Conservation (phyloP, 805 yeast genomes). For the Candida lessepsii region DNA sequence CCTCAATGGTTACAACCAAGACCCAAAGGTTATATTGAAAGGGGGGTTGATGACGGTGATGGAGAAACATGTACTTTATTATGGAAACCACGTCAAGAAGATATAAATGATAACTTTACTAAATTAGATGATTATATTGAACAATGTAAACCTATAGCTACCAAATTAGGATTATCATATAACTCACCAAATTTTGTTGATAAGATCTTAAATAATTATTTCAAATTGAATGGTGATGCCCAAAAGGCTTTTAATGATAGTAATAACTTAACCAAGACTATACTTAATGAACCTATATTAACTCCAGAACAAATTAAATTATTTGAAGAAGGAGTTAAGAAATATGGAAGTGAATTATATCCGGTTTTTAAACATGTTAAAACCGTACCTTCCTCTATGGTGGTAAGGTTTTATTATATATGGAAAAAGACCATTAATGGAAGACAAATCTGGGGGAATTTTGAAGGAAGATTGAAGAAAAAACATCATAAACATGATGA, state of each 20-base stretch:
- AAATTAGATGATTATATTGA: conserved; percentile 54
- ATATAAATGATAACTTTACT: conserved; percentile 24
- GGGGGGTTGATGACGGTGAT: conserved; percentile 67
- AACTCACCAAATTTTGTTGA: conserved; percentile 83
- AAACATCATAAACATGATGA: conserved; percentile 35
- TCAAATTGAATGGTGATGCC: conserved; percentile 52
- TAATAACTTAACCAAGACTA: conserved; percentile 49
- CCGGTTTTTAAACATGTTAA: conserved; percentile 71
- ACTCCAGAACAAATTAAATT: conserved; percentile 56
- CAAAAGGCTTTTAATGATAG: conserved; percentile 48
- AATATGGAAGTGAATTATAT: conserved; percentile 75
- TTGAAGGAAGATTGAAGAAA: conserved; percentile 66
- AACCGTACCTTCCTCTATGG: conserved; percentile 70
- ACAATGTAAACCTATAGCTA: conserved; percentile 57
- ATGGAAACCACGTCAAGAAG: conserved; percentile 56
- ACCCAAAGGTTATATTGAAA: conserved; percentile 78
- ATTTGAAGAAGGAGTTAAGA: conserved; percentile 74
- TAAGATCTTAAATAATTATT: conserved; percentile 55
- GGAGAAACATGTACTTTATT: conserved; percentile 55
- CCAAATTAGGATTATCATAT: conserved; percentile 50
- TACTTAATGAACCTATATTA: conserved; percentile 77
- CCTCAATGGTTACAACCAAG: conserved; percentile 78
- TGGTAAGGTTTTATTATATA: conserved; percentile 82
- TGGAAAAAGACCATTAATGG: conserved; percentile 90
- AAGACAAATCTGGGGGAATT: conserved; percentile 77